Base-by-base conservation (phyloP, 1,284 basidiomycete genomes). In the Ceraceosorus guamensis region DNA sequence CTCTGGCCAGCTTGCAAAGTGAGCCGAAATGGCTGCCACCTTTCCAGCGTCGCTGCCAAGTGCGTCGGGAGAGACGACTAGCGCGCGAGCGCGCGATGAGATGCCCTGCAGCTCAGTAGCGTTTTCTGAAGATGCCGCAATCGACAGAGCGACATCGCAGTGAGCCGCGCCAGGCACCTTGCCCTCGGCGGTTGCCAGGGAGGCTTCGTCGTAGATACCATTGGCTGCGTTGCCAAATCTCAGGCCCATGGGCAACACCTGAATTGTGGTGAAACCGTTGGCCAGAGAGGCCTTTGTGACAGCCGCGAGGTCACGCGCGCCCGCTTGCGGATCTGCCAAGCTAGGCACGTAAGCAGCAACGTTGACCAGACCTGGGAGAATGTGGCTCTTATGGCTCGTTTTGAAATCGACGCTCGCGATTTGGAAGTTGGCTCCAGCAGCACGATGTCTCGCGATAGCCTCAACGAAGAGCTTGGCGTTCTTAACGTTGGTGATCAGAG, bases 401-500 rank as follows among this genome's bases (percentile, higher is more conserved):
- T 98, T 96, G 80, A 85, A 90, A 77, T 99, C 95, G 65, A 96
- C 83, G 56, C 82, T 86, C 5, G 89, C 88, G 44, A 98, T 88
- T 55, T 93, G 87, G 52, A 98, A 83, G 16, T 78, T 76, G 14
- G 91, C 87, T 34, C 66, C 77, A 85, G 89, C 66, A 91, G 66
- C 65, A 53, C 71, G 65, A 61, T 73, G 65, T 39, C 68, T 85
- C 59, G 96, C 87, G 58, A 98, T 83, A 2, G 93, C 95, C 78
- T 98, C 92, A 43, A 91, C 88, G 50, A 98, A 84, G 72, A 99
- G 83, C 79, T 98, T 98, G 62, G 95, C 95, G 76, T 91, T 92
- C 82, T 99, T 98, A 79, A 98, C 88, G 77, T 99, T 98, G 58
- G 93, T 98, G 77, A 98, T 91, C 53, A 98, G 82, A 0, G 95